These are phyloP conservation scores for Pleurotus salmoneostramineus DNA, from an alignment of 768 basidiomycete genomes.

Conservation along the genomic window DNA sequence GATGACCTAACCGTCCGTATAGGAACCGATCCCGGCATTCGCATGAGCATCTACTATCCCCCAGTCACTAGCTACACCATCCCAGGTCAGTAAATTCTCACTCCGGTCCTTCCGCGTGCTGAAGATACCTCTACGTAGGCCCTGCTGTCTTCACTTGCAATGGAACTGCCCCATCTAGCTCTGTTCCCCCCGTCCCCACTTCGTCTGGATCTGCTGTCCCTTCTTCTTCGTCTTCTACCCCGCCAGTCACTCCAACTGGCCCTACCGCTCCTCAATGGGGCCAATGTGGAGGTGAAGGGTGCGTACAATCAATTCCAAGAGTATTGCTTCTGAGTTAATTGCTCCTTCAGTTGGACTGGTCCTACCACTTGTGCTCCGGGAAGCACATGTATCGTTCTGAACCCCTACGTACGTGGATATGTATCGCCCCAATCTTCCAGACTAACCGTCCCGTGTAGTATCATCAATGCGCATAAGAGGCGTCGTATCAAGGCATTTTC, in stretches of 20 bases:
- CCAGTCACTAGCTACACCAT: constrained; percentile 1
- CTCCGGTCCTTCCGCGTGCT: no score
- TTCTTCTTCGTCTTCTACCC: neutral
- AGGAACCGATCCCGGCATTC: constrained; percentile 6
- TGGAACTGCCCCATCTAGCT: neutral
- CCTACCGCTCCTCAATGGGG: constrained; percentile 15
- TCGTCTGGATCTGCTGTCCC: neutral
- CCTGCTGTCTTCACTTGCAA: neutral
- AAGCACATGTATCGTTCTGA: constrained; percentile 29
- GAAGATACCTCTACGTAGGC: neutral
- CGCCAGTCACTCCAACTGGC: neutral
- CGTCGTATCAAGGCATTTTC: neutral
- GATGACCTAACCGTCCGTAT: neutral
- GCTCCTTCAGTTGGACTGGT: constrained; percentile 21
- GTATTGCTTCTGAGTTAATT: neutral
- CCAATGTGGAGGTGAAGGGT: constrained; percentile 52
- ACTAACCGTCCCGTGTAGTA: neutral
- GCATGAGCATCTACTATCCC: neutral
- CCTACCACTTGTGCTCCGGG: constrained; percentile 37
- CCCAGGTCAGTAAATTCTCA: neutral
- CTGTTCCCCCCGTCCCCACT: neutral
- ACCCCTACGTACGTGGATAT: constrained; percentile 10
- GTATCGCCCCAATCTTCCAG: neutral
- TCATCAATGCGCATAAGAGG: neutral
- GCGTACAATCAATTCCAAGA: constrained; percentile 9